Conservation (phyloP, 352 stramenopile genomes). For the Pythium dissotocum region DNA sequence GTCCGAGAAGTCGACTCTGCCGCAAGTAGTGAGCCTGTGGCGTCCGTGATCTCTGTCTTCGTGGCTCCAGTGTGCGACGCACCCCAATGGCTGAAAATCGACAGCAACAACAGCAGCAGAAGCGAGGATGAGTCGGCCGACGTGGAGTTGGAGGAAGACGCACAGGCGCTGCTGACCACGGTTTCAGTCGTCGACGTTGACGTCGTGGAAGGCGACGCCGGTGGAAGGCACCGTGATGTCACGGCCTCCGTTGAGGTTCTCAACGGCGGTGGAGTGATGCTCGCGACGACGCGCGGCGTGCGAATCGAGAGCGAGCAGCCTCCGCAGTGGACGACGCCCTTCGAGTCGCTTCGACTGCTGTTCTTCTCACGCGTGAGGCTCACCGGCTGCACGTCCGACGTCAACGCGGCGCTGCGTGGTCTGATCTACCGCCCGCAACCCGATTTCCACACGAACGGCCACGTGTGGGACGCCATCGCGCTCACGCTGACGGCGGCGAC, state of each 20-base stretch:
- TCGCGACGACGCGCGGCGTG: slow-evolving; percentile 43
- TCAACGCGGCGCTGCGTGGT: slow-evolving; percentile 50
- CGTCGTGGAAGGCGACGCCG: slow-evolving; percentile 8
- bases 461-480: slow-evolving; percentile 38
- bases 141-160: slow-evolving; percentile 47
- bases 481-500: slow-evolving; percentile 16
- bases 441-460: slow-evolving; percentile 52
- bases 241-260: slow-evolving; percentile 34
- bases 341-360: slow-evolving; percentile 29
- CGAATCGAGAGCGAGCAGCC: slow-evolving; percentile 27
- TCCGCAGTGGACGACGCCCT: slow-evolving; percentile 5
- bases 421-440: slow-evolving; percentile 55
- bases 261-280: slow-evolving; percentile 54
- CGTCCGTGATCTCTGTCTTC: slow-evolving; percentile 36
- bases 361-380: slow-evolving; percentile 47
- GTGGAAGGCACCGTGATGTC: slow-evolving; percentile 31
- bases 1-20: slow-evolving; percentile 28
- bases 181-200: slow-evolving; percentile 40
- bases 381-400: slow-evolving; percentile 34
- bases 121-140: neutral
- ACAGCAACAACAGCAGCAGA: neutral
- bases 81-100: slow-evolving; percentile 33
- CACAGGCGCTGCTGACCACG: slow-evolving; percentile 35
- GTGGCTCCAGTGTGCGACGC: slow-evolving; percentile 59
- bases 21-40: neutral